Evolutionary conservation across 768 basidiomycete species (phyloP).

Genomic region (Amanita subjunquillea): DNA sequence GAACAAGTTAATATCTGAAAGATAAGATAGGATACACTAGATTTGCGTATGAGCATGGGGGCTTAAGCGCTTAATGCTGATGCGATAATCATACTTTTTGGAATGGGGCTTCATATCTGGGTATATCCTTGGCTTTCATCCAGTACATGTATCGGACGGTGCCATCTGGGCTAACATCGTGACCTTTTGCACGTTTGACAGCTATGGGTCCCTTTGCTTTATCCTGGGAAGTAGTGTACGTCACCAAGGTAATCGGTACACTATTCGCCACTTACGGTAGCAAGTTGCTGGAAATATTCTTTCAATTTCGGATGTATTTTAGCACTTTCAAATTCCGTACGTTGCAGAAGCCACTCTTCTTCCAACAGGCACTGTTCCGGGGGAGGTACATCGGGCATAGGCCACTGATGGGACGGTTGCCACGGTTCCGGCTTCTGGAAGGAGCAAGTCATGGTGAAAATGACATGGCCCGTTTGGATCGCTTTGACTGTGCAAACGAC

Average conservation of each 20-base stretch:
- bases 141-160: slow-evolving; percentile 54
- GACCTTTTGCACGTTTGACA: slow-evolving; percentile 41
- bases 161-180: slow-evolving; percentile 34
- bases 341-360: slow-evolving; percentile 26
- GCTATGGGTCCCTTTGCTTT: slow-evolving; percentile 59
- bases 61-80: not conserved
- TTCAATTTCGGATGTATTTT: slow-evolving; percentile 22
- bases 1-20: slow-evolving; percentile 74
- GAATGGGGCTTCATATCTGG: slow-evolving; percentile 57
- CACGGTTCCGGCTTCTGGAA: slow-evolving; percentile 74
- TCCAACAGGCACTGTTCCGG: slow-evolving; percentile 60
- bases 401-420: slow-evolving; percentile 61
- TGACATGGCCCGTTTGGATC: slow-evolving; percentile 36
- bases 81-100: slow-evolving; percentile 48
- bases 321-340: slow-evolving; percentile 20
- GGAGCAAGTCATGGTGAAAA: slow-evolving; percentile 64
- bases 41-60: slow-evolving; percentile 3
- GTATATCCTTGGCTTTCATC: slow-evolving; percentile 67
- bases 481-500: slow-evolving; percentile 56
- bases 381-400: slow-evolving; percentile 47
- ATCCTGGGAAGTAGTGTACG: slow-evolving; percentile 33
- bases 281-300: slow-evolving; percentile 21
- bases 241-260: not conserved
- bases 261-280: slow-evolving; percentile 15
- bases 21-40: slow-evolving; percentile 65